These are phyloP conservation scores for Hansfordia pulvinata DNA, from an alignment of 2,329 filamentous ascomycete genomes.

Conservation along the genomic window DNA sequence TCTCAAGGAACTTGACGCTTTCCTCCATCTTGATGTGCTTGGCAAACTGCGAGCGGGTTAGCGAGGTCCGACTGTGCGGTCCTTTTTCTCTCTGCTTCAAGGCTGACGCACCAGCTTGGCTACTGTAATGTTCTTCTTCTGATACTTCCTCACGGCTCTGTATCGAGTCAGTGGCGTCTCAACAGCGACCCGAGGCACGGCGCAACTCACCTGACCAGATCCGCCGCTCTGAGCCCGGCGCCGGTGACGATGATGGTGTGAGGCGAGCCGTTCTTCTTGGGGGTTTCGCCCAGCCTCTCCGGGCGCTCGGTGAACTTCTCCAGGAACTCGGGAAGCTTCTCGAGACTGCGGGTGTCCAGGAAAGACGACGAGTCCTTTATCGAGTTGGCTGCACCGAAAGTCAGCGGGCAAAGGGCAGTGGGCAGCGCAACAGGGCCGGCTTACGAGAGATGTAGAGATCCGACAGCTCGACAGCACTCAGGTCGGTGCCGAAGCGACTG, in stretches of 20 bases:
- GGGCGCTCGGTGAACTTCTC: constrained; percentile 49
- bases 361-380: constrained; percentile 74
- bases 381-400: constrained; percentile 40
- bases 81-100: too few species aligned
- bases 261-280: constrained; percentile 56
- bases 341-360: constrained; percentile 49
- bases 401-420: background rate
- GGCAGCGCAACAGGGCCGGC: too few species aligned
- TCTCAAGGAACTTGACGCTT: constrained; percentile 62
- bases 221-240: constrained; percentile 74
- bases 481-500: constrained; percentile 61
- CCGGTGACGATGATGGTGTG: constrained; percentile 84
- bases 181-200: constrained; percentile 3
- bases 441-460: constrained; percentile 70
- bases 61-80: too few species aligned
- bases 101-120: constrained; percentile 54
- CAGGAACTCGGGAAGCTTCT: constrained; percentile 67
- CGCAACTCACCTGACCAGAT: constrained; percentile 53
- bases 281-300: constrained; percentile 46
- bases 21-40: constrained; percentile 96
- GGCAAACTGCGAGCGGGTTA: constrained; percentile 47
- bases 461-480: constrained; percentile 73
- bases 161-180: constrained; percentile 7
- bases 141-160: constrained; percentile 63
- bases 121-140: constrained; percentile 63